phyloP scores from a whole-genome alignment of 495 filamentous ascomycete species.

The Podospora pseudoanserina region DNA sequence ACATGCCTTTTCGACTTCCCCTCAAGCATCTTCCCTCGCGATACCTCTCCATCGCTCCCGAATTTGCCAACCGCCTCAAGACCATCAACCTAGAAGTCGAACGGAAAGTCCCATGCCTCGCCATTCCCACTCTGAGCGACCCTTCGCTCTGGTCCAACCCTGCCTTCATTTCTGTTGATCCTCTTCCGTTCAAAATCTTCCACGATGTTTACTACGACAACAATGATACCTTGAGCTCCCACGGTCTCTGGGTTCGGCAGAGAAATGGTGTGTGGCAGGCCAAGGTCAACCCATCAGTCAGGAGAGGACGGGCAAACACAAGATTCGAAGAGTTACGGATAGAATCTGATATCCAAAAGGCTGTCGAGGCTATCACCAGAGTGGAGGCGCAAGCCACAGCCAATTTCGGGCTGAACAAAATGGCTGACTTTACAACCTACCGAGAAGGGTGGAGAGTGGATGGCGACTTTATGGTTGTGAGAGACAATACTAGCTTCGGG shows the following conservation, averaged over 20 bases:
- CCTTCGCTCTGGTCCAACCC: slow-evolving; percentile 6
- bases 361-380: neutral
- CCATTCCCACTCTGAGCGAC: slow-evolving; percentile 15
- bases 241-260: slow-evolving; percentile 33
- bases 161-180: slow-evolving; percentile 23
- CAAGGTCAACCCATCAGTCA: slow-evolving; percentile 27
- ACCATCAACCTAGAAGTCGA: slow-evolving; percentile 16
- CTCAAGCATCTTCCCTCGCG: neutral
- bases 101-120: slow-evolving; percentile 26
- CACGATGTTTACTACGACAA: slow-evolving; percentile 38
- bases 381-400: neutral
- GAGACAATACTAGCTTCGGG: slow-evolving; percentile 37
- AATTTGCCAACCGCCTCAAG: neutral
- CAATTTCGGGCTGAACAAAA: slow-evolving; percentile 27
- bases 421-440: slow-evolving; percentile 32
- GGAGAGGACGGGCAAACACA: slow-evolving; percentile 14
- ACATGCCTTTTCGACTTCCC: neutral
- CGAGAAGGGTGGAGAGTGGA: slow-evolving; percentile 35
- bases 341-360: neutral
- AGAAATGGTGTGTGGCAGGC: slow-evolving; percentile 32
- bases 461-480: slow-evolving; percentile 32
- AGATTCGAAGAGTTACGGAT: slow-evolving; percentile 32
- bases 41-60: neutral
- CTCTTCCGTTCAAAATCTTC: slow-evolving; percentile 22
- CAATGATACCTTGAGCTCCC: slow-evolving; percentile 19